Evolutionary conservation across 306 rosid species (phyloP).

Genomic region (Glycyrrhiza uralensis): DNA sequence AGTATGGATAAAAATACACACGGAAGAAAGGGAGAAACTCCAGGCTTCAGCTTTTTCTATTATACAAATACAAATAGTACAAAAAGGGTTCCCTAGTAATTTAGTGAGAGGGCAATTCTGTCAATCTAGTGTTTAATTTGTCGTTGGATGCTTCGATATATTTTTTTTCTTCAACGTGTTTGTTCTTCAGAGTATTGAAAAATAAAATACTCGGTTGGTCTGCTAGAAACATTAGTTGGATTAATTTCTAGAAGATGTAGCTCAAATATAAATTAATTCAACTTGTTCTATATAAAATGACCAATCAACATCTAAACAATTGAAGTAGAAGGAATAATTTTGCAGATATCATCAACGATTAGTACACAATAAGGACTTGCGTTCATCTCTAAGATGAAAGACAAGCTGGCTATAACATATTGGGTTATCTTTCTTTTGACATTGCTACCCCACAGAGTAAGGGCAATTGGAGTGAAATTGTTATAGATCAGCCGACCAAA

Average conservation of each 20-base stretch:
- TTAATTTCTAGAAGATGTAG: conserved; percentile 42
- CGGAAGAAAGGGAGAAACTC: neutral
- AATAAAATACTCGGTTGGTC: conserved; percentile 23
- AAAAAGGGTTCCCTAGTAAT: neutral
- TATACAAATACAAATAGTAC: neutral
- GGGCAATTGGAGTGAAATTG: neutral
- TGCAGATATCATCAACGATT: neutral
- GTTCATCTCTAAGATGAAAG: neutral
- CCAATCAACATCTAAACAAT: conserved; percentile 4
- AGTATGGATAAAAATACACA: neutral
- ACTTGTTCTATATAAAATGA: neutral
- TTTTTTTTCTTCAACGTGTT: conserved; percentile 10
- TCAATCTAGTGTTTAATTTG: neutral
- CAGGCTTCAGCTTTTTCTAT: neutral
- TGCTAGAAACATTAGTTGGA: conserved; percentile 21
- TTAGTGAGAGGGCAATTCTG: conserved; percentile 12
- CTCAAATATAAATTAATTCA: neutral
- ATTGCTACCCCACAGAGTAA: neutral
- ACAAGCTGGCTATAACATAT: neutral
- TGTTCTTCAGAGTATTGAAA: conserved; percentile 18
- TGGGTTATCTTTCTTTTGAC: neutral
- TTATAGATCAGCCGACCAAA: neutral
- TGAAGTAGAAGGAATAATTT: neutral
- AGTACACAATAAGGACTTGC: neutral
- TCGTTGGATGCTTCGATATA: neutral